Conservation (phyloP, 345 rosid genomes). For the Lumnitzera racemosa region DNA sequence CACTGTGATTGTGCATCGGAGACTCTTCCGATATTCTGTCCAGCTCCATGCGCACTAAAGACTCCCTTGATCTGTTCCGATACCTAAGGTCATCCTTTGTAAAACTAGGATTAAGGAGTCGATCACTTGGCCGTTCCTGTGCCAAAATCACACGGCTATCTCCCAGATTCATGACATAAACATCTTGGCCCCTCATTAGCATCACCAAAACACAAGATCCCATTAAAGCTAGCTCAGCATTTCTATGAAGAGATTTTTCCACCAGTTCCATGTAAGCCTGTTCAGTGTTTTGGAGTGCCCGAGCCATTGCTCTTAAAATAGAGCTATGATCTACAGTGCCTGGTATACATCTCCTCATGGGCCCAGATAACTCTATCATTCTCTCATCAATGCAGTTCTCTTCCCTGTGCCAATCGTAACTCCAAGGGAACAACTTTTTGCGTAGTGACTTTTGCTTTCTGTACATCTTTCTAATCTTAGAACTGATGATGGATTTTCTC, state of each 20-base stretch:
- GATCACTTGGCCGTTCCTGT: slow-evolving; percentile 81
- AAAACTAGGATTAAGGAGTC: slow-evolving; percentile 50
- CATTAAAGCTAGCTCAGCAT: slow-evolving; percentile 93
- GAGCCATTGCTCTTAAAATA: slow-evolving; percentile 79
- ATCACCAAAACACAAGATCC: slow-evolving; percentile 93
- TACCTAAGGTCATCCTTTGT: slow-evolving; percentile 59
- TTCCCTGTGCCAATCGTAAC: slow-evolving; percentile 95
- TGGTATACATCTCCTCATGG: slow-evolving; percentile 77
- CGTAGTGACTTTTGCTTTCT: slow-evolving; percentile 81
- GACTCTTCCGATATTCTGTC: slow-evolving; percentile 98
- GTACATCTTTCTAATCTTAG: slow-evolving; percentile 61
- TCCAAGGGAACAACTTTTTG: slow-evolving; percentile 95
- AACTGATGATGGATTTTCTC: slow-evolving; percentile 48
- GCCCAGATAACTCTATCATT: slow-evolving; percentile 50
- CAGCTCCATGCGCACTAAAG: slow-evolving; percentile 83
- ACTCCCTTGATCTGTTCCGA: slow-evolving; percentile 76
- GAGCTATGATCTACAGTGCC: slow-evolving; percentile 72
- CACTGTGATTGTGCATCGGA: slow-evolving; percentile 70
- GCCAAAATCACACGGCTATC: slow-evolving; percentile 89
- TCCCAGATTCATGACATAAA: slow-evolving; percentile 94
- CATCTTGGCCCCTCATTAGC: slow-evolving; percentile 98
- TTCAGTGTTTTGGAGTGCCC: slow-evolving; percentile 65
- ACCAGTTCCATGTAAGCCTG: slow-evolving; percentile 93
- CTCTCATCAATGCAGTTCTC: slow-evolving; percentile 55
- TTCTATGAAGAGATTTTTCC: slow-evolving; percentile 71